Base-by-base conservation (phyloP, 23 red algal species). In the Gracilaria vermiculophylla region DNA sequence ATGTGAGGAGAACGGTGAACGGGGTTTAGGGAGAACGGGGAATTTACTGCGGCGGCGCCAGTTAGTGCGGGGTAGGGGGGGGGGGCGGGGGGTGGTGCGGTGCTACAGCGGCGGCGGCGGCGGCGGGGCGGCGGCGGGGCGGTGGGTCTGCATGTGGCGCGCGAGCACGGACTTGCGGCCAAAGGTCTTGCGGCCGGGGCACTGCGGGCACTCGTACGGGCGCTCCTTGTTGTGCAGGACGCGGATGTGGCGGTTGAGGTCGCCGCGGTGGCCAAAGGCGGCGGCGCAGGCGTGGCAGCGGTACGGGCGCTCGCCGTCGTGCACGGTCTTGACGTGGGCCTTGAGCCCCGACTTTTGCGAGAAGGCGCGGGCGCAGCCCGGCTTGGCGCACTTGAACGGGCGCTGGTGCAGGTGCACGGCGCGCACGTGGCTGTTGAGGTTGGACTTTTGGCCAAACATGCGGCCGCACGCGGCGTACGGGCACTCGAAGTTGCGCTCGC, bases 201-300 rank as follows among this genome's bases (percentile, higher is more conserved):
- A 91, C n/a, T 57, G 20, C 29, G 53, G 62, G n/a, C 87, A 91
- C 20, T 69, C 58, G 37, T 77, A 91, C 27, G 87, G 87, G 24
- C 87, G 87, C 53, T 91, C 74, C 76, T 80, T 79, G 55, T 81
- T 70, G 56, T 92, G 89, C 32, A 92, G 61, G 27, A 76, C 80
- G 33, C 89, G 89, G 16, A 92, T 70, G 51, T 92, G 89, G 43
- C 81, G 81, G 61, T 83, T 92, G 65, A 92, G 48, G 53, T 92
- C 89, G 12, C 74, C 69, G n/a, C 81, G 79, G 31, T 94, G 79
- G 25, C 90, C 80, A 48, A 94, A 94, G 5, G 90, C 51, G 21
- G 81, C 48, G 14, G 67, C 43, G 69, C 90, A 94, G n/a, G 50
- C 72, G 40, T 62, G 48, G 60, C 81, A 94, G 36, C 27, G 50